These are phyloP conservation scores for Pseudonectria buxi DNA, from an alignment of 2,329 filamentous ascomycete genomes.

Conservation along the genomic window DNA sequence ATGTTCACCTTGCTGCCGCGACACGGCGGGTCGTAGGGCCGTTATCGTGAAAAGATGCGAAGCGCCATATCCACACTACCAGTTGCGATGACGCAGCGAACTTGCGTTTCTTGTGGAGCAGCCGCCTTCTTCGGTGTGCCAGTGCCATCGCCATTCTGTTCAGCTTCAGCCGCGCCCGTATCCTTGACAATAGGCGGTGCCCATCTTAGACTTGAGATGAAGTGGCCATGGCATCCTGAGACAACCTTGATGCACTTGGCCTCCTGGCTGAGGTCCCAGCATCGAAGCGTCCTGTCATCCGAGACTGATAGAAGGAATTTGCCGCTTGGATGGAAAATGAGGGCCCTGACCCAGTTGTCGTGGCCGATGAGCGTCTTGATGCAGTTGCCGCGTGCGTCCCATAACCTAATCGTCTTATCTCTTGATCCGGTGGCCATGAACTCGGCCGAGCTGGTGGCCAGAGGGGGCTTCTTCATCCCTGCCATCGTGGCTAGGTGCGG, in stretches of 20 bases:
- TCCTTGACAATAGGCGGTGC: slow-evolving; percentile 48
- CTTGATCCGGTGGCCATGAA: slow-evolving; percentile 84
- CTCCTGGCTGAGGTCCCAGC: slow-evolving; percentile 90
- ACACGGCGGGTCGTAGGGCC: no score
- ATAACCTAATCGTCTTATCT: slow-evolving; percentile 86
- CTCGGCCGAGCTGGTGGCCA: slow-evolving; percentile 68
- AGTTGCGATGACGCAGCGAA: slow-evolving; percentile 80
- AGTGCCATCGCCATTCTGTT: slow-evolving; percentile 14
- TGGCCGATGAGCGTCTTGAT: slow-evolving; percentile 82
- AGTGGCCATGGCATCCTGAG: slow-evolving; percentile 71
- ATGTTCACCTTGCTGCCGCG: no score
- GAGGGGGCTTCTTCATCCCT: slow-evolving; percentile 75
- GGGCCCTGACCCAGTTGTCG: slow-evolving; percentile 85
- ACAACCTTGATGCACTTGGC: slow-evolving; percentile 83
- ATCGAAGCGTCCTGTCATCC: slow-evolving; percentile 87
- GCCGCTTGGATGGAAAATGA: slow-evolving; percentile 86
- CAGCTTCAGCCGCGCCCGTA: slow-evolving; percentile 4
- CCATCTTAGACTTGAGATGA: slow-evolving; percentile 83
- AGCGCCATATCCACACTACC: slow-evolving; percentile 54
- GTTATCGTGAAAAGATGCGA: slow-evolving; percentile 7
- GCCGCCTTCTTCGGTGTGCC: slow-evolving; percentile 13
- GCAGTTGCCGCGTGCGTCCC: slow-evolving; percentile 77
- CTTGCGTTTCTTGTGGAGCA: slow-evolving; percentile 46
- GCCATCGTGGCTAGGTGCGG: slow-evolving; percentile 69
- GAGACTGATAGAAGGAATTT: slow-evolving; percentile 81